A percentile compares a stretch with the other conserved stretches of the same genome.
Conservation (phyloP, 805 yeast genomes). For the Ascoidea asiatica region DNA sequence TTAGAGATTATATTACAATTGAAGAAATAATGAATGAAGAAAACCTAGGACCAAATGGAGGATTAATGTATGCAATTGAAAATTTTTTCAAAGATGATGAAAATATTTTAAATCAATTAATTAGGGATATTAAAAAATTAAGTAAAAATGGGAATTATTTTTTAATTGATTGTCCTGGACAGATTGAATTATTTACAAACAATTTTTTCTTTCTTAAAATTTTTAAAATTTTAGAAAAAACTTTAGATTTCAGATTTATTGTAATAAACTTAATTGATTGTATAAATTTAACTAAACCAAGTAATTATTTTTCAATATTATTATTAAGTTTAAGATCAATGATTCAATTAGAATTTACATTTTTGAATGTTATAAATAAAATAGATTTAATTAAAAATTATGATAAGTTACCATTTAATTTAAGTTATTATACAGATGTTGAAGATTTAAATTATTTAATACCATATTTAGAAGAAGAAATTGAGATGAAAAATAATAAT, state of each 20-base stretch:
- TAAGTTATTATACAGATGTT: constrained; percentile 85
- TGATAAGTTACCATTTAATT: constrained; percentile 68
- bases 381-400: constrained; percentile 70
- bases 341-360: constrained; percentile 89
- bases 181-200: constrained; percentile 88
- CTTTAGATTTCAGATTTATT: constrained; percentile 57
- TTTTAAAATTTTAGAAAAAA: constrained; percentile 49
- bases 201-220: constrained; percentile 62
- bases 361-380: constrained; percentile 83
- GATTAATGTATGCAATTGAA: constrained; percentile 80
- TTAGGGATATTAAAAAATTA: constrained; percentile 41
- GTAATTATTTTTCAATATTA: constrained; percentile 75
- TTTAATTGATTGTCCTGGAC: constrained; percentile 90
- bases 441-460: constrained; percentile 63
- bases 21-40: constrained; percentile 49
- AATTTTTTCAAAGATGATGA: constrained; percentile 21
- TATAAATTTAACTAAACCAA: constrained; percentile 68
- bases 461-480: constrained; percentile 59
- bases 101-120: constrained; percentile 42
- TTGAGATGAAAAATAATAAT: constrained; percentile 13
- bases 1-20: constrained; percentile 39
- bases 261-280: constrained; percentile 84
- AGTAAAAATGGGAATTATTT: constrained; percentile 47
- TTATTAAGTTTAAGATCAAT: constrained; percentile 76
- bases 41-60: constrained; percentile 63